Conservation (phyloP, 2,329 filamentous ascomycete species). For the Fusarium palustre region DNA sequence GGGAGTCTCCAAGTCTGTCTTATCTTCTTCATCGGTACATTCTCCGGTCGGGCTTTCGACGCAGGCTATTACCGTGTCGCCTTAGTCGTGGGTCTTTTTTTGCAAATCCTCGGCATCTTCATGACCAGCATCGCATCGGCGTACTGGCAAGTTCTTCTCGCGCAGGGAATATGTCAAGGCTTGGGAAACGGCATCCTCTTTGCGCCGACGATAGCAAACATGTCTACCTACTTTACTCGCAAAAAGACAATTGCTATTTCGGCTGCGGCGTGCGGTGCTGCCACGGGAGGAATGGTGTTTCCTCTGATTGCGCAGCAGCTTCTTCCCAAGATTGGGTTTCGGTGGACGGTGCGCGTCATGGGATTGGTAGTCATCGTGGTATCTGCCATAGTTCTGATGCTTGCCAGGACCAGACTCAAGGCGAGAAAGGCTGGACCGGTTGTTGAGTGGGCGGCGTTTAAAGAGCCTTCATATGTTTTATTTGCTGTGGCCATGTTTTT, state of each 20-base stretch:
- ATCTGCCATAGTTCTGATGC: constrained; percentile 53
- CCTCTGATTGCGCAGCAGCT: constrained; percentile 68
- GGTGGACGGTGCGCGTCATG: constrained; percentile 72
- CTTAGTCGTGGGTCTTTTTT: constrained; percentile 51
- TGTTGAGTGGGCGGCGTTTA: constrained; percentile 64
- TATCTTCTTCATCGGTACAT: constrained; percentile 55
- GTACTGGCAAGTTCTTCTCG: constrained; percentile 63
- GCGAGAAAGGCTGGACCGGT: constrained; percentile 62
- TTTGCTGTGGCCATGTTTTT: constrained; percentile 54
- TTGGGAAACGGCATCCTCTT: constrained; percentile 67
- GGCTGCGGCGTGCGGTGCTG: constrained; percentile 68
- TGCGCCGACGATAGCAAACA: constrained; percentile 63
- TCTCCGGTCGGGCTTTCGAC: constrained; percentile 58
- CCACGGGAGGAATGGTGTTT: constrained; percentile 72
- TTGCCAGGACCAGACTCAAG: constrained; percentile 62
- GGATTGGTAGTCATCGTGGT: constrained; percentile 68
- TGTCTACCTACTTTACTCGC: constrained; percentile 71
- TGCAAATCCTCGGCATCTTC: constrained; percentile 61
- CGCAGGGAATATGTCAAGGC: constrained; percentile 68
- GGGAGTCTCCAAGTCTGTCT: constrained; percentile 61
- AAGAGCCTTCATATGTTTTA: constrained; percentile 58
- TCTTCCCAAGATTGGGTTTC: constrained; percentile 70
- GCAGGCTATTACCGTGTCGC: constrained; percentile 54
- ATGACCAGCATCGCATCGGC: constrained; percentile 56
- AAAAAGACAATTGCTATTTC: constrained; percentile 71